Evolutionary conservation across 2,329 filamentous ascomycete genomes (phyloP).

Genomic region (Cryphonectria nitschkei): DNA sequence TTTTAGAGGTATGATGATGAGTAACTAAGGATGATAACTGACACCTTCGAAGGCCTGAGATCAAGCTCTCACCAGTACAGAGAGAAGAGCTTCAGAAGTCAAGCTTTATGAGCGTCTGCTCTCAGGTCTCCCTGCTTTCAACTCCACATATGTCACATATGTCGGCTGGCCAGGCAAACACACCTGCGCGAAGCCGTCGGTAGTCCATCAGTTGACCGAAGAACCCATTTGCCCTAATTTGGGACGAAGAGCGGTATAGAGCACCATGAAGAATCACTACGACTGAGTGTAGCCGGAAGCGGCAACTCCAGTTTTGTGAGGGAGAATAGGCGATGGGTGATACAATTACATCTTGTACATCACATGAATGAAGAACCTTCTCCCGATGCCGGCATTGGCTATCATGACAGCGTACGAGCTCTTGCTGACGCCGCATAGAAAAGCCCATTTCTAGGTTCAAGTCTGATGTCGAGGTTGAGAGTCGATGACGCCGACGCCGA

Average conservation of each 20-base stretch:
- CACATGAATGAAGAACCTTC: background rate
- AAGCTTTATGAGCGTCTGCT: background rate
- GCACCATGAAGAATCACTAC: background rate
- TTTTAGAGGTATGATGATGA: background rate
- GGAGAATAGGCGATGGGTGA: background rate
- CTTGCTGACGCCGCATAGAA: background rate
- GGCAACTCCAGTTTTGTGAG: background rate
- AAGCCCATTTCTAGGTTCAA: background rate
- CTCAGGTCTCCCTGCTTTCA: background rate
- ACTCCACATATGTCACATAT: background rate
- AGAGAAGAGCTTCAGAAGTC: background rate
- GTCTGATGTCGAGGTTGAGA: background rate
- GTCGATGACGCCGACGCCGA: background rate
- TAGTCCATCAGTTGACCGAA: background rate
- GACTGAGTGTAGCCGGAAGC: background rate
- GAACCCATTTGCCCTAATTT: background rate
- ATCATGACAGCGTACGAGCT: background rate
- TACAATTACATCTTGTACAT: background rate
- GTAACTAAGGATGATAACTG: too few relatives aligned
- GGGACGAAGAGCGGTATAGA: background rate
- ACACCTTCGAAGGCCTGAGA: background rate
- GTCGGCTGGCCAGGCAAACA: background rate
- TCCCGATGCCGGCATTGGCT: background rate
- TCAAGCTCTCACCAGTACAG: background rate
- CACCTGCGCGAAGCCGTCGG: background rate